Conservation (phyloP, 768 basidiomycete genomes). For the Termitomyces eurrhizus region DNA sequence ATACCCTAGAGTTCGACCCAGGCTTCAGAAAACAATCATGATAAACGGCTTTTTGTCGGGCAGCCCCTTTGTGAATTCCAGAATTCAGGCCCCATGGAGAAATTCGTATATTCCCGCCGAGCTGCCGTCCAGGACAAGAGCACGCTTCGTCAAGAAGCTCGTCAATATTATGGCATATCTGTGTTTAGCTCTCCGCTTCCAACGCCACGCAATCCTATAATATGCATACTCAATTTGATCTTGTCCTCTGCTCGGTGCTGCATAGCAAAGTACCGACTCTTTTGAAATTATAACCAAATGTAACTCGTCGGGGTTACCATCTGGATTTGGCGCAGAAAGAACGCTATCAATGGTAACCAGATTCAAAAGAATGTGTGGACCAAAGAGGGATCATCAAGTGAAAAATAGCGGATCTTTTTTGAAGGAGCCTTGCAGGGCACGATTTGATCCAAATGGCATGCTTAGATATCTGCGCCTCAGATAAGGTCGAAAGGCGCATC, state of each 20-base stretch:
- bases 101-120: too few species aligned
- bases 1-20: too few species aligned
- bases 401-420: conserved; percentile 50
- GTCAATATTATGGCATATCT: not conserved
- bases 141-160: not conserved
- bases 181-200: not conserved
- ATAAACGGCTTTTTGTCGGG: too few species aligned
- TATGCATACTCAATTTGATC: conserved; percentile 67
- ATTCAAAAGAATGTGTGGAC: conserved; percentile 57
- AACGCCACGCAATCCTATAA: conserved; percentile 69
- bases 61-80: too few species aligned
- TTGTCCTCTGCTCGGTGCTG: conserved; percentile 29
- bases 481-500: conserved; percentile 59
- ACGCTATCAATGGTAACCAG: conserved; percentile 49
- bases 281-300: conserved; percentile 49
- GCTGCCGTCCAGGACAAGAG: not conserved
- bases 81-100: too few species aligned
- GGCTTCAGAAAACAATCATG: too few species aligned
- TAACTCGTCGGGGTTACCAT: not conserved
- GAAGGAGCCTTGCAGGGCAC: conserved; percentile 52
- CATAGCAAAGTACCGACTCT: conserved; percentile 54
- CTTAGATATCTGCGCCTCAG: conserved; percentile 68
- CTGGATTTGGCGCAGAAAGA: conserved; percentile 30
- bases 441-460: conserved; percentile 70
- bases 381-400: conserved; percentile 80